Evolutionary conservation across 1,139 yeast species (phyloP).

Genomic region (Petasospora rhodanensis): DNA sequence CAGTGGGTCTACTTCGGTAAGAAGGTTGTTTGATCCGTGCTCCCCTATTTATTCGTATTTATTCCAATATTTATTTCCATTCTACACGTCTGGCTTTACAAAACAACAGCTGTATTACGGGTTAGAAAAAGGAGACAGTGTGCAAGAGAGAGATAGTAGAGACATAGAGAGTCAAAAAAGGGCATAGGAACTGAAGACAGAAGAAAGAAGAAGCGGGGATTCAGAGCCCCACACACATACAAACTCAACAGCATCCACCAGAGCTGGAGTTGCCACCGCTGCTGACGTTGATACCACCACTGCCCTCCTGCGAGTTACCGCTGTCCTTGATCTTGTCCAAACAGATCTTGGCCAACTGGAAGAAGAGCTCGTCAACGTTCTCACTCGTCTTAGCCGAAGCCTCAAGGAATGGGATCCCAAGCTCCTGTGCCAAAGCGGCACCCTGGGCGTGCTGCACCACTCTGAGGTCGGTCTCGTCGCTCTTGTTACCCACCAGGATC

Average conservation of each 20-base stretch:
- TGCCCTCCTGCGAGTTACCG: conserved; percentile 26
- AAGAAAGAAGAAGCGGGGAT: too few relatives aligned
- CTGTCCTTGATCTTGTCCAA: conserved; percentile 63
- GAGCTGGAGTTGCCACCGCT: conserved; percentile 4
- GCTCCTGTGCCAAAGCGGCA: conserved; percentile 78
- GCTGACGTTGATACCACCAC: conserved; percentile 30
- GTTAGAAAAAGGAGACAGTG: not conserved
- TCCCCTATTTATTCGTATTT: conserved; percentile 6
- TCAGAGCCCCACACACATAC: too few relatives aligned
- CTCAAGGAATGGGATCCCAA: conserved; percentile 88
- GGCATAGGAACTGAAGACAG: too few relatives aligned
- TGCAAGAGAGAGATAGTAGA: too few relatives aligned
- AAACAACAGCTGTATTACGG: too few relatives aligned
- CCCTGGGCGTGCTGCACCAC: conserved; percentile 88
- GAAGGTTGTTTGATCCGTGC: conserved; percentile 34
- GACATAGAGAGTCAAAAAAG: too few relatives aligned
- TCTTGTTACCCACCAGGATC: conserved; percentile 91
- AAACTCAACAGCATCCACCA: conserved; percentile 18
- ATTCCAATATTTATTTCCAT: conserved; percentile 3
- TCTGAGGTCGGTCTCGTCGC: conserved; percentile 74
- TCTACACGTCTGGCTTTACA: not conserved
- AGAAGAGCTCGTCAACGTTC: conserved; percentile 88
- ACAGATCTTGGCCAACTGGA: conserved; percentile 83
- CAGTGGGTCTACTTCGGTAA: conserved; percentile 72
- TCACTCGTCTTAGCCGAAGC: conserved; percentile 93